Evolutionary conservation across 2,329 filamentous ascomycete species (phyloP), one percentile per base, ranked within the genome.

Genomic region (Diaporthe ilicicola): DNA sequence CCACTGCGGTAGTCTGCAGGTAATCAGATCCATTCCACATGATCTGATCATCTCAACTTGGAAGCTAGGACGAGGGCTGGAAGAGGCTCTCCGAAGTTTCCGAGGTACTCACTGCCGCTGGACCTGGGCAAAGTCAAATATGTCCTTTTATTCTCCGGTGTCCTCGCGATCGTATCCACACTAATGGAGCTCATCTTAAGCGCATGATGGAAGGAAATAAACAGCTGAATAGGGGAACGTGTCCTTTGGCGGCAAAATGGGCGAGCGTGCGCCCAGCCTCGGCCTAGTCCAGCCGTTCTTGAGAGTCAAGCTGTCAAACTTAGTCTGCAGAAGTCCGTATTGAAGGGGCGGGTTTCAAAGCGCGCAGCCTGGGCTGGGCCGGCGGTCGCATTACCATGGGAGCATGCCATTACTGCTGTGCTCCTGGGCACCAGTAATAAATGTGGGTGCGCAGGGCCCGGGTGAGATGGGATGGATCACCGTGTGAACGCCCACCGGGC

Each of bases 11-110:
- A 19, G 59, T 48, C 59, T 48, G 59, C 42, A 62, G 42, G 27
- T 48, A 48, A 62, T 48, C 53, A 66, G 62, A 53, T 66, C 32
- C 62, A 39, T 66, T 29, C 32, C 42, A 50, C 42, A 56, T 66
- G 50, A 39, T 56, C 50, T 56, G 59, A 13, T 66, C 51, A 68
- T 59, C 59, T 50, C 59, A 64, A 34, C 59, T 50, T 50, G 29
- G 29, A 50, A 37, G 59, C 59, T 37, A 37, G 59, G 59, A 64
- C 15, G 59, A 46, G 39, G 39, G 51, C 24, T 68, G 55, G 34
- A 59, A 51, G 56, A 69, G 66, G 56, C 66, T 55, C 65, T 44
- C 67, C 59, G 56, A 56, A 53, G 17, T 39, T 37, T 54, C 56
- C 42, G 39, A 65, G 39, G 24, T 39, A 27, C 29, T 48, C 51